Base-by-base conservation (phyloP, 805 yeast species). In the Wickerhamomyces sydowiorum region DNA sequence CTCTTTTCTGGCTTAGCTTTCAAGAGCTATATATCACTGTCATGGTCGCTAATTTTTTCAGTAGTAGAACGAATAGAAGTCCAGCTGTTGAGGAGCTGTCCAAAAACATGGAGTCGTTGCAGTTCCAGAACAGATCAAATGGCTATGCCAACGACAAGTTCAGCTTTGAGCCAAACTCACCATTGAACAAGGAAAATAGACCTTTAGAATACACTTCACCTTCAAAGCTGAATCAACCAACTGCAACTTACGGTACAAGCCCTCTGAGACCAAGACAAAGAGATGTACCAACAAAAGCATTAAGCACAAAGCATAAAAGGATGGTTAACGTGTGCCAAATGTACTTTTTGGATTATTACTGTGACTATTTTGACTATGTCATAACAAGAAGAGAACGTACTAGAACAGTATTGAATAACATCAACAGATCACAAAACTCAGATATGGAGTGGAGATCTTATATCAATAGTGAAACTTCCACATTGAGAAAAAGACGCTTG, bases 341-440 rank as follows among this genome's bases (percentile, higher is more conserved):
- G 78, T 95, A 84, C 65, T 93, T 93, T 56, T 71, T 93, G 44
- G 99, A 93, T 62, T 88, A 90, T 64, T 93, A 93, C 62, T 91
- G 96, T 66, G 99, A 93, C 62, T 81, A 86, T 79, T 84, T 93
- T 65, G 96, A 88, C 59, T 93, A 93, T 59, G 85, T 91, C 25
- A 85, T 90, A 50, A 78, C 79, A 47, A 78, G 99, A 61, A 78
- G 91, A 59, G 87, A 85, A 59, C 77, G 99, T 44, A 72, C 82
- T n/a, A 70, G 73, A 35, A 78, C 83, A 50, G 93, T 88, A 17
- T 75, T 83, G 55, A 60, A 69, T 20, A 77, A 78, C 41, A 61
- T 84, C 39, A 64, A 57, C 49, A 47, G 62, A 58, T 51, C 69
- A 46, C 46, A 57, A 53, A 45, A 61, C 54, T 54, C 65, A 55